phyloP scores from a whole-genome alignment of 1,284 basidiomycete species.

The Trichosporon sp. region DNA sequence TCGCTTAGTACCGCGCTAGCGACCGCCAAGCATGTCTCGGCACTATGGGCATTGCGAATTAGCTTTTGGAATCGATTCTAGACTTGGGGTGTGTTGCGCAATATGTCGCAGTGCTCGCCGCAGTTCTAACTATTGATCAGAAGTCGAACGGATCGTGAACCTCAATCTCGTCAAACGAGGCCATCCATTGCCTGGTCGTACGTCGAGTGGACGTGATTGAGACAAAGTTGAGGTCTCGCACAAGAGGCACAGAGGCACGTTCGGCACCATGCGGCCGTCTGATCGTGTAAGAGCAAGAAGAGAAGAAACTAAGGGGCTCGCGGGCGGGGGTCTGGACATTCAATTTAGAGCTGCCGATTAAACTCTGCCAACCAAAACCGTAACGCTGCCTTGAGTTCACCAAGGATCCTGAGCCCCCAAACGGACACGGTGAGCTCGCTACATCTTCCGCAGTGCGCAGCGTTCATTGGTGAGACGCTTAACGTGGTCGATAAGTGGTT shows the following conservation, averaged over 20 bases:
- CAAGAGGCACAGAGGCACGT: too few species aligned
- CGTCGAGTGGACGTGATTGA: background rate
- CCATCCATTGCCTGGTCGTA: background rate
- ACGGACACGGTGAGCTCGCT: too few species aligned
- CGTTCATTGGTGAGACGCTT: background rate
- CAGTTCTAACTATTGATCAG: background rate
- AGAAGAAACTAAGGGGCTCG: background rate
- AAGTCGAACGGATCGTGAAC: background rate
- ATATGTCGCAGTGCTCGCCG: background rate
- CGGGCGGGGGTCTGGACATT: background rate
- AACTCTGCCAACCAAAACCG: background rate
- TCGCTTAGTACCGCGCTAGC: background rate
- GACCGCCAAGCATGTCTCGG: background rate
- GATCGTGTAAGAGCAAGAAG: background rate
- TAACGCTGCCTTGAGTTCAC: background rate
- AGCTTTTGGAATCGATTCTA: constrained; percentile 1
- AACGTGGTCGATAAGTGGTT: background rate
- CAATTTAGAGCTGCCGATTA: background rate
- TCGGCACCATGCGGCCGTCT: too few species aligned
- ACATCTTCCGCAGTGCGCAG: too few species aligned
- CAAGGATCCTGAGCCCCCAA: background rate
- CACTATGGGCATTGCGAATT: background rate
- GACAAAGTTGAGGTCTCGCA: background rate
- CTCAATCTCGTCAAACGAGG: background rate
- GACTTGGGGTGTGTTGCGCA: background rate